Evolutionary conservation across 148 eudicot genomes (phyloP).

Genomic region (Vaccinium corymbosum): DNA sequence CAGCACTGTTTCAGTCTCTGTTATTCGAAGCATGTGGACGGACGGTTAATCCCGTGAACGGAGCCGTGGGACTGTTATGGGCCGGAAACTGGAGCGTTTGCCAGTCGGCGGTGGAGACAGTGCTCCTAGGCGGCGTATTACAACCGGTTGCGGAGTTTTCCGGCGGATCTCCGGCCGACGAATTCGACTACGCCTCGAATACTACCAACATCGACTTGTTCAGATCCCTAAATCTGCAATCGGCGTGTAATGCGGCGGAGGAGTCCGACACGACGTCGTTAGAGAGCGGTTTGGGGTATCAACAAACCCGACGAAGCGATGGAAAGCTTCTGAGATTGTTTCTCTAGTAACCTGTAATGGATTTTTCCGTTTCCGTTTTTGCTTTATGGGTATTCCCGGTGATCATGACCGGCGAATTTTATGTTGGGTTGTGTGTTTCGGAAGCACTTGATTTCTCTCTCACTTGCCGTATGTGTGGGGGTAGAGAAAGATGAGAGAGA

Average conservation of each 20-base stretch:
- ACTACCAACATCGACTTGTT: constrained; percentile 12
- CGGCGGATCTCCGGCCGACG: constrained; percentile 8
- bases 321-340: constrained; percentile 36
- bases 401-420: constrained; percentile 1
- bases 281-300: constrained; percentile 28
- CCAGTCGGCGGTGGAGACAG: constrained; percentile 45
- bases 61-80: constrained; percentile 48
- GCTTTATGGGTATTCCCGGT: neutral
- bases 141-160: constrained; percentile 18
- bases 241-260: constrained; percentile 16
- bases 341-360: constrained; percentile 2
- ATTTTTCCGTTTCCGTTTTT: neutral
- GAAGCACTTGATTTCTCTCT: constrained; percentile 1
- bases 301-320: constrained; percentile 14
- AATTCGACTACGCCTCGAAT: constrained; percentile 10
- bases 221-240: constrained; percentile 20
- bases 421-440: neutral
- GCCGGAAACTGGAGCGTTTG: constrained; percentile 52
- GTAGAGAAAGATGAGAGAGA: neutral
- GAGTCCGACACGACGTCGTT: constrained; percentile 49
- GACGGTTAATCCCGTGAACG: constrained; percentile 48
- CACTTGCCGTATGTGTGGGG: neutral
- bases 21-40: constrained; percentile 53
- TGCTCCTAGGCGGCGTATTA: constrained; percentile 40
- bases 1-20: constrained; percentile 52